Evolutionary conservation across 2,329 filamentous ascomycete species (phyloP), one percentile per base, ranked within the genome.

Genomic region (Periconia macrospinosa): DNA sequence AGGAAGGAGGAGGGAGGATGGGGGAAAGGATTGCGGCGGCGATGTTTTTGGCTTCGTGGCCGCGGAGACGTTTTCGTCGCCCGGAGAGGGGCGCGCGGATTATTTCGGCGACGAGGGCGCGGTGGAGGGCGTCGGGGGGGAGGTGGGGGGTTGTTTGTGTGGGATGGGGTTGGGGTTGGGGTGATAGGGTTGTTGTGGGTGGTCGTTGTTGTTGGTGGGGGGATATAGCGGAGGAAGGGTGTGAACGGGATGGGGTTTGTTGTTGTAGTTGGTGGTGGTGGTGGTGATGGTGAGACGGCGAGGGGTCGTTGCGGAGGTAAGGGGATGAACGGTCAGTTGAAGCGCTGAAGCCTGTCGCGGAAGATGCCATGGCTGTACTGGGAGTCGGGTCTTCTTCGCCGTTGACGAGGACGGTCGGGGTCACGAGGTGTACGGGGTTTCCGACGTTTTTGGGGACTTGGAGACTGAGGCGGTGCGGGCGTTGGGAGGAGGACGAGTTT

Each of bases 371-470:
- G 10, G 56, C 59, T 1, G 60, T 63, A 45, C 56, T 66, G 10
- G 70, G 64, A 0, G 59, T 64, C 8, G 58, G 55, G 41, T 71
- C 61, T 46, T 72, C 61, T 52, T 80, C 76, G 45, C 81, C 82
- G 46, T 83, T 84, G 19, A 84, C 76, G 8, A 83, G 75, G 2
- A 83, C 71, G 10, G 80, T 78, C 0, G 82, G 82, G 1, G 86
- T 89, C 20, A 86, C 85, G 14, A 89, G 75, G 53, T 85, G 78
- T 0, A 89, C 84, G 2, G 82, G 79, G 1, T 85, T 85, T 1
- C 84, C 79, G 17, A 80, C 75, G 54, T 86, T 80, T 59, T 85
- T 79, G 8, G 86, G 86, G 0, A 88, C 86, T 61, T 88, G 85
- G 1, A 88, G 74, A 18, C 83, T 84, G 7, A 87, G 72, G 18